Evolutionary conservation across 2,329 filamentous ascomycete species (phyloP), one percentile per base, ranked within the genome.

Genomic region (Neonectria ditissima): DNA sequence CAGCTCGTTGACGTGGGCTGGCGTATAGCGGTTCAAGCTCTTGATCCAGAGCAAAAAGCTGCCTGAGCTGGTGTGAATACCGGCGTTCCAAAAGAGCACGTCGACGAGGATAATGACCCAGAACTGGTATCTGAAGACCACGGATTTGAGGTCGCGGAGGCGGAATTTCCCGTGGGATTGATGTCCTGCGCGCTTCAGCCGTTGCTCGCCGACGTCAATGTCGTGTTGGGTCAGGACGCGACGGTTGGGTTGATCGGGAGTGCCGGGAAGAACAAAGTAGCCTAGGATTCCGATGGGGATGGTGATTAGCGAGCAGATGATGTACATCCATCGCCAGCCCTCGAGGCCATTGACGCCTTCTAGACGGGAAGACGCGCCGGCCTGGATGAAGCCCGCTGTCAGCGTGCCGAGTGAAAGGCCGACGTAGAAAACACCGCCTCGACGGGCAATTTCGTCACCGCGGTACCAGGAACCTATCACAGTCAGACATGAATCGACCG

Each of bases 1-100:
- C 1, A 87, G 75, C 53, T 86, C 78, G 68, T 87, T 88, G 52
- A 88, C 73, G 13, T 76, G 77, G 1, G 82, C 75, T 0, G 77
- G 77, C 0, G 80, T 78, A 70, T 81, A 88, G 2, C 83, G 78
- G 1, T 81, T 73, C 16, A 88, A 69, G 59, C 82, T 86, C 74
- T 88, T 88, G 50, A 89, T 76, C 86, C 86, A 89, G 0, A 89
- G 78, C 3, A 88, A 72, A 62, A 84, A 89, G 0, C 80, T 82
- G 2, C 84, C 86, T 1, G 81, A 77, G 6, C 73, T 79, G 1
- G 80, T 82, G 51, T 84, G 74, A 43, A 76, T 82, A n/a, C 80
- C 74, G 5, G 80, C 79, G 62, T 88, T 87, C 83, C 84, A 89
- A 75, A 89, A 89, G 26, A 89, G 78, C 5, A 86, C 78, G 50